Evolutionary conservation across 116 monocot genomes (phyloP).

Genomic region (Trichopus zeylanicus): DNA sequence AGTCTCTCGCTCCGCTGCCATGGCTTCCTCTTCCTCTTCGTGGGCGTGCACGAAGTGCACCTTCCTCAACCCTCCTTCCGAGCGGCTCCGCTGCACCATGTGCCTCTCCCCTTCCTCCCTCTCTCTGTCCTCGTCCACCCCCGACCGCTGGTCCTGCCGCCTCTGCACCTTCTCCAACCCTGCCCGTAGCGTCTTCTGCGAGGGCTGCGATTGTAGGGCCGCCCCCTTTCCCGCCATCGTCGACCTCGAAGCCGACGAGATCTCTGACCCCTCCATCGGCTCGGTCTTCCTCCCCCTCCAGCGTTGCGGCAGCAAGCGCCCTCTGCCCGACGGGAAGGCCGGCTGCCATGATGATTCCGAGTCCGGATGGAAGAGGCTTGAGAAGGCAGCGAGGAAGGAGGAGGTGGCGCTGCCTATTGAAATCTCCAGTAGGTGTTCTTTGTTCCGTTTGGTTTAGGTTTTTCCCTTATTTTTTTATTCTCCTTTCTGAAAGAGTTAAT

Average conservation of each 20-base stretch:
- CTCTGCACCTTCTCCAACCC: slow-evolving; percentile 32
- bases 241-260: not conserved
- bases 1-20: too few relatives aligned
- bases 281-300: slow-evolving; percentile 23
- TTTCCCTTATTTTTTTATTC: too few relatives aligned
- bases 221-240: not conserved
- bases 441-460: not conserved
- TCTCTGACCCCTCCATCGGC: slow-evolving; percentile 7
- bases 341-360: not conserved
- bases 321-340: not conserved
- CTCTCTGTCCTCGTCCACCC: not conserved
- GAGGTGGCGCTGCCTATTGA: not conserved
- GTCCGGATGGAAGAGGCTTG: not conserved
- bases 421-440: not conserved
- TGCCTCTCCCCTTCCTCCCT: slow-evolving; percentile 16
- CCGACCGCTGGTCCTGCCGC: slow-evolving; percentile 18
- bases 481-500: too few relatives aligned
- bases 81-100: slow-evolving; percentile 19
- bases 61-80: slow-evolving; percentile 33
- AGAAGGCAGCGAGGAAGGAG: slow-evolving; percentile 5
- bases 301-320: slow-evolving; percentile 14
- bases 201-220: slow-evolving; percentile 13
- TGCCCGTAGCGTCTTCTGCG: not conserved
- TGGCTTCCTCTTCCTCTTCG: too few relatives aligned
- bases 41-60: slow-evolving; percentile 36